phyloP scores from a whole-genome alignment of 148 eudicot species.

The Rhododendron ovatum region DNA sequence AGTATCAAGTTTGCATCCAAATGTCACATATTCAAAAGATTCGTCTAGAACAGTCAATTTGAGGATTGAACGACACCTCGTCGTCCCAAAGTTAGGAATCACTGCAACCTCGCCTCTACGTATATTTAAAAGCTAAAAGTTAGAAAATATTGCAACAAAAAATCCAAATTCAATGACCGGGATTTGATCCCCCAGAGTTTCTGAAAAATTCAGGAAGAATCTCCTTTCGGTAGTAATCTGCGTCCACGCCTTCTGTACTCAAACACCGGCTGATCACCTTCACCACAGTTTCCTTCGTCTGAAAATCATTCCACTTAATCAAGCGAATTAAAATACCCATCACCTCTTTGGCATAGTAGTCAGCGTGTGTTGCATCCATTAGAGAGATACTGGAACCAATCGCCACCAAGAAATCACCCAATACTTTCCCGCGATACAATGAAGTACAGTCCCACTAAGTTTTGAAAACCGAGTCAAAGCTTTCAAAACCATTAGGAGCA shows the following conservation, averaged over 20 bases:
- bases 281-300: constrained; percentile 92
- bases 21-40: no score
- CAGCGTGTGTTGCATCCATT: constrained; percentile 92
- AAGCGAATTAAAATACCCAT: constrained; percentile 83
- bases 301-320: constrained; percentile 93
- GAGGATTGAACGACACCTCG: no score
- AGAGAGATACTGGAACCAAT: constrained; percentile 88
- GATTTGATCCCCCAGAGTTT: constrained; percentile 52
- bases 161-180: no score
- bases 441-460: constrained; percentile 93
- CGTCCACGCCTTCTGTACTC: constrained; percentile 92
- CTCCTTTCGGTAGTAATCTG: constrained; percentile 75
- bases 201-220: constrained; percentile 88
- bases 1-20: no score
- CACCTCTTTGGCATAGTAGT: constrained; percentile 91
- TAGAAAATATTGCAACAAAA: no score
- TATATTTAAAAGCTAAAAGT: no score
- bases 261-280: constrained; percentile 97
- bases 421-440: constrained; percentile 87
- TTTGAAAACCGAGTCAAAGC: constrained; percentile 90
- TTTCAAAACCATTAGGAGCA: constrained; percentile 94
- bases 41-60: no score
- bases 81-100: no score
- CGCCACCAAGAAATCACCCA: constrained; percentile 90
- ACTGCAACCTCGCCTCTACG: no score